phyloP scores from a whole-genome alignment of 176 grass and related monocot species.

The Saccharum spontaneum region DNA sequence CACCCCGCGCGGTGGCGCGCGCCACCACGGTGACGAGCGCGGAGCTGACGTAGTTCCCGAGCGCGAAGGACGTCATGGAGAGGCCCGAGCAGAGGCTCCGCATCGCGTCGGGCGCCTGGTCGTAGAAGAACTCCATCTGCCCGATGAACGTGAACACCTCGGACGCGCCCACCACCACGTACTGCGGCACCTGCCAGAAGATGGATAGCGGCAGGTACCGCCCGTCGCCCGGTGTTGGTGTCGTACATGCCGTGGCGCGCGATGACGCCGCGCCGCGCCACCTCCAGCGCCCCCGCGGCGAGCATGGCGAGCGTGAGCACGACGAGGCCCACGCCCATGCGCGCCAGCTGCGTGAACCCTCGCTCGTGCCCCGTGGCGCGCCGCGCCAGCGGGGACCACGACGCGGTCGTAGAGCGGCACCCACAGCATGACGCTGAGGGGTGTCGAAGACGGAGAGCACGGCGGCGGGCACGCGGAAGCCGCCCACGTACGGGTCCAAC shows the following conservation, averaged over 20 bases:
- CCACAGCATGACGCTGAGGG: conserved; percentile 56
- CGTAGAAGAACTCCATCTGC: conserved; percentile 77
- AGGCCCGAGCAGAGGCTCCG: conserved; percentile 62
- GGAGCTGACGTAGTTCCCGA: conserved; percentile 61
- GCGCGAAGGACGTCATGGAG: conserved; percentile 40
- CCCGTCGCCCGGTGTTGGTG: not conserved
- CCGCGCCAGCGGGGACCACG: conserved; percentile 38
- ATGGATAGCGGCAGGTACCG: conserved; percentile 53
- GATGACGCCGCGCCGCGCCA: conserved; percentile 31
- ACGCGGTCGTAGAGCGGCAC: conserved; percentile 55
- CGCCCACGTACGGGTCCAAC: conserved; percentile 44
- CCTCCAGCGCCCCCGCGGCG: conserved; percentile 36
- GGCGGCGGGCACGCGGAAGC: conserved; percentile 45
- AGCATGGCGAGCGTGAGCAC: conserved; percentile 42
- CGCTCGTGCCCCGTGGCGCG: conserved; percentile 30
- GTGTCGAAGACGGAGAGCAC: conserved; percentile 69
- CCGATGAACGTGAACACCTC: conserved; percentile 79
- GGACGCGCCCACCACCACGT: conserved; percentile 59
- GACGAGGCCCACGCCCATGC: conserved; percentile 52
- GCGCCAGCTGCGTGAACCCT: conserved; percentile 52
- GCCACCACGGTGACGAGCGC: conserved; percentile 45
- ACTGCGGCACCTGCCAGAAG: conserved; percentile 83
- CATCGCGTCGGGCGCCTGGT: conserved; percentile 79
- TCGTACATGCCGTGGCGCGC: conserved; percentile 28
- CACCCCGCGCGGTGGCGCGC: conserved; percentile 31